These are phyloP conservation scores for Trametes sanguinea DNA, from an alignment of 768 basidiomycete species.

Conservation along the genomic window DNA sequence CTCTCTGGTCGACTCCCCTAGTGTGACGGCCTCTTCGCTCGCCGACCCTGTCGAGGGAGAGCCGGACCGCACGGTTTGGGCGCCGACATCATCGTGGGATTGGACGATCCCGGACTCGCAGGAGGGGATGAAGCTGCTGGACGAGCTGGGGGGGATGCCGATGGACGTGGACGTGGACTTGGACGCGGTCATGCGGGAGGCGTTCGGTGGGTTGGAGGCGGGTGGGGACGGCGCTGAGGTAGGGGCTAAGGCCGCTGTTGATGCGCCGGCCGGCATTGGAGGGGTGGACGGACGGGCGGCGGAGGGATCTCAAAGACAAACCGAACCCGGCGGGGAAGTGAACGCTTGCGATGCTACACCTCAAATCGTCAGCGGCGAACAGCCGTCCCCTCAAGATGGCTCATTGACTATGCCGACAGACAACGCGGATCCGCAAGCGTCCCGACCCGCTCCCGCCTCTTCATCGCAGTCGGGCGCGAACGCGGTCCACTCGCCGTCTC, in stretches of 20 bases:
- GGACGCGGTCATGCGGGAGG: conserved; percentile 1
- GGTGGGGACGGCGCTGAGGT: background rate
- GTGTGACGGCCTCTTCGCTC: conserved; percentile 25
- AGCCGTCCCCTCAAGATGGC: no score
- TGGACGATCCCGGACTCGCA: conserved; percentile 24
- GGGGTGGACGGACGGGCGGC: no score
- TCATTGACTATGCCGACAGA: no score
- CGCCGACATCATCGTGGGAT: conserved; percentile 31
- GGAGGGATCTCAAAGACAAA: no score
- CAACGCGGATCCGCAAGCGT: no score
- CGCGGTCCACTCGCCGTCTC: no score
- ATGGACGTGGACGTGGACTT: conserved; percentile 15
- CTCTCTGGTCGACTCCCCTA: conserved; percentile 28
- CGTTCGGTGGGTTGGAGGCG: conserved; percentile 1
- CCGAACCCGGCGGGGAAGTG: no score
- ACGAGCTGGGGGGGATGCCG: conserved; percentile 16
- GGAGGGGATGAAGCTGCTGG: conserved; percentile 14
- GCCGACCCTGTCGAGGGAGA: conserved; percentile 13
- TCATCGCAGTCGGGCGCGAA: no score
- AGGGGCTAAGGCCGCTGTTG: background rate
- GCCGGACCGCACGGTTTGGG: conserved; percentile 10
- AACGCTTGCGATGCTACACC: no score
- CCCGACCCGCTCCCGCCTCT: no score
- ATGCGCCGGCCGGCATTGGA: background rate
- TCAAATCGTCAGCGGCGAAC: no score